These are phyloP conservation scores for Dendrothele bispora DNA, from an alignment of 768 basidiomycete species.

Conservation along the genomic window DNA sequence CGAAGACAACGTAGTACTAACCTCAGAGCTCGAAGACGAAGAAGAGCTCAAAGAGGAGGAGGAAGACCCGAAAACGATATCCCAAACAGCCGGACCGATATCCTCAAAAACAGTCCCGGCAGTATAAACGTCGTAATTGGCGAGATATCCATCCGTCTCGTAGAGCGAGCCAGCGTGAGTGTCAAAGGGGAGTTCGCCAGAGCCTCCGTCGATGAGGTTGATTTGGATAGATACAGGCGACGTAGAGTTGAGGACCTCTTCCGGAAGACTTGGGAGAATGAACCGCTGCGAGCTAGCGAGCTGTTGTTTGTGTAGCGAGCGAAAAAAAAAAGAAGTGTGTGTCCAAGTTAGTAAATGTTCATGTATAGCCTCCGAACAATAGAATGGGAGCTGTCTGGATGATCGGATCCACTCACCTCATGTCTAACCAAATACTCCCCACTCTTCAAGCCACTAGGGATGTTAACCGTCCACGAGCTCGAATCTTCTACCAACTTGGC, in stretches of 20 bases:
- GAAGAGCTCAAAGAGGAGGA: too few species aligned
- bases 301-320: too few species aligned
- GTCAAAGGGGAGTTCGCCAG: conserved; percentile 1
- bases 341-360: neutral
- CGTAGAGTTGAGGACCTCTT: conserved; percentile 20
- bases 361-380: too few species aligned
- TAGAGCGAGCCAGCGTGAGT: conserved; percentile 9
- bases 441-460: conserved; percentile 17
- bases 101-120: conserved; percentile 1
- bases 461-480: conserved; percentile 18
- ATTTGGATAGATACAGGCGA: conserved; percentile 14
- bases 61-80: neutral
- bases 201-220: conserved; percentile 4
- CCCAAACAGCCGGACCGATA: conserved; percentile 6
- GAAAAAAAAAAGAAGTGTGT: neutral
- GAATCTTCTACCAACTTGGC: conserved; percentile 17
- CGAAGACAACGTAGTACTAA: too few species aligned
- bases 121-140: conserved; percentile 9
- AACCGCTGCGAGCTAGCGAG: conserved; percentile 14
- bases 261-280: conserved; percentile 16
- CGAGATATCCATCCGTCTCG: conserved; percentile 3
- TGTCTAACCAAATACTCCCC: conserved; percentile 24
- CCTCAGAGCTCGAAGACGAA: too few species aligned
- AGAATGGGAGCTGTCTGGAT: too few species aligned
- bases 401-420: conserved; percentile 11